Evolutionary conservation across 768 basidiomycete genomes (phyloP).

Genomic region (Austroboletus eburneus): DNA sequence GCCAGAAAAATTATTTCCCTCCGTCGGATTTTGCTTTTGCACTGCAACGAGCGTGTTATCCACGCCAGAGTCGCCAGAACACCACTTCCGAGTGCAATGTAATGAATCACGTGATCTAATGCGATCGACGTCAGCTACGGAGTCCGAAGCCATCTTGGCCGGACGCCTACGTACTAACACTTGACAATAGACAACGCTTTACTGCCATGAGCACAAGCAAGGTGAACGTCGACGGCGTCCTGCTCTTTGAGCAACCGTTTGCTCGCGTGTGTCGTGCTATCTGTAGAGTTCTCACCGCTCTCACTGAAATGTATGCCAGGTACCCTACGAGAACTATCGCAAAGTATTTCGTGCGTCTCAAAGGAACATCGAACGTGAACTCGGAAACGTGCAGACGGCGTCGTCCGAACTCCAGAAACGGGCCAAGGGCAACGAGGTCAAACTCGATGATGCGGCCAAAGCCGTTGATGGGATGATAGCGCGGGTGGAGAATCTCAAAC

Average conservation of each 20-base stretch:
- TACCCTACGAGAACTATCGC: conserved; percentile 86
- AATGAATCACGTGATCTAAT: conserved; percentile 24
- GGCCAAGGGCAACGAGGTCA: conserved; percentile 34
- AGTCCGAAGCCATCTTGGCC: too few relatives aligned
- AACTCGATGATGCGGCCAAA: conserved; percentile 51
- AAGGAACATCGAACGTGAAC: conserved; percentile 76
- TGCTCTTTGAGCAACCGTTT: conserved; percentile 86
- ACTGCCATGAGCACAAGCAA: conserved; percentile 38
- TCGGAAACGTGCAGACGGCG: conserved; percentile 52
- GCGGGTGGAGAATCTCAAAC: conserved; percentile 75
- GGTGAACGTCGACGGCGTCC: conserved; percentile 64
- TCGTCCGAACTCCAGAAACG: conserved; percentile 58
- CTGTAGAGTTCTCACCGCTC: not conserved
- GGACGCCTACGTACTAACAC: too few relatives aligned
- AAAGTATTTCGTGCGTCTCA: conserved; percentile 84
- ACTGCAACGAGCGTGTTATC: conserved; percentile 2
- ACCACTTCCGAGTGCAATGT: not conserved
- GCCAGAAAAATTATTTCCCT: conserved; percentile 3
- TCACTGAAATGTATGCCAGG: conserved; percentile 42
- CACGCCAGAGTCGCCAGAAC: not conserved
- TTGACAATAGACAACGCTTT: conserved; percentile 9
- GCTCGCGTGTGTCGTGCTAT: conserved; percentile 47
- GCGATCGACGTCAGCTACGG: conserved; percentile 15
- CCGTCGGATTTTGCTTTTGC: conserved; percentile 8
- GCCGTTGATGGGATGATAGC: conserved; percentile 73